These are phyloP conservation scores for Tetraselmis chui DNA, from an alignment of 139 green algal genomes.

Conservation along the genomic window DNA sequence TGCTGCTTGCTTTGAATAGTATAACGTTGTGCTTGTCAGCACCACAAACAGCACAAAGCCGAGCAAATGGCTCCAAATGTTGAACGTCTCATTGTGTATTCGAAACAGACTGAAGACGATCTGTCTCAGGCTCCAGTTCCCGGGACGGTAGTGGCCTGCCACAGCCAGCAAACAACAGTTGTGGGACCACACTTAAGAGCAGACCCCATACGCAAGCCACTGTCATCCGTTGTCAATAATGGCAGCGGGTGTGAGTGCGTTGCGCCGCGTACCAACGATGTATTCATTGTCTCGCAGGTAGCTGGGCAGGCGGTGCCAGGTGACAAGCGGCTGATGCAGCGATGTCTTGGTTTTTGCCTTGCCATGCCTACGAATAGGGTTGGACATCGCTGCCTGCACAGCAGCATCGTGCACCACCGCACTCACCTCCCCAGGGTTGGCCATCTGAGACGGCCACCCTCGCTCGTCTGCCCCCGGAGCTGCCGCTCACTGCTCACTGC, in stretches of 20 bases:
- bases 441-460: too few relatives aligned
- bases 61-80: conserved; percentile 81
- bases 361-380: background rate
- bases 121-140: background rate
- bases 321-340: background rate
- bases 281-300: conserved; percentile 82
- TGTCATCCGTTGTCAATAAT: too few relatives aligned
- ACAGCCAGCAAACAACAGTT: too few relatives aligned
- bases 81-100: conserved; percentile 92
- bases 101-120: conserved; percentile 48
- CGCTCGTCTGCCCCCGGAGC: too few relatives aligned
- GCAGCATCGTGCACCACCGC: background rate
- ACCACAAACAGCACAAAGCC: background rate
- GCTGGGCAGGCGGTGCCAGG: conserved; percentile 41
- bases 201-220: too few relatives aligned
- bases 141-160: background rate
- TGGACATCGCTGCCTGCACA: background rate
- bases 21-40: background rate
- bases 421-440: too few relatives aligned
- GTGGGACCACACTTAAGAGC: too few relatives aligned
- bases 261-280: background rate
- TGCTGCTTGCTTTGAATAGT: background rate
- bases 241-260: too few relatives aligned
- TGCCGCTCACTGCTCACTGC: too few relatives aligned
- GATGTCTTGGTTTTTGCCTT: background rate